phyloP scores from a whole-genome alignment of 495 filamentous ascomycete genomes.

The Penicillium macrosclerotiorum region DNA sequence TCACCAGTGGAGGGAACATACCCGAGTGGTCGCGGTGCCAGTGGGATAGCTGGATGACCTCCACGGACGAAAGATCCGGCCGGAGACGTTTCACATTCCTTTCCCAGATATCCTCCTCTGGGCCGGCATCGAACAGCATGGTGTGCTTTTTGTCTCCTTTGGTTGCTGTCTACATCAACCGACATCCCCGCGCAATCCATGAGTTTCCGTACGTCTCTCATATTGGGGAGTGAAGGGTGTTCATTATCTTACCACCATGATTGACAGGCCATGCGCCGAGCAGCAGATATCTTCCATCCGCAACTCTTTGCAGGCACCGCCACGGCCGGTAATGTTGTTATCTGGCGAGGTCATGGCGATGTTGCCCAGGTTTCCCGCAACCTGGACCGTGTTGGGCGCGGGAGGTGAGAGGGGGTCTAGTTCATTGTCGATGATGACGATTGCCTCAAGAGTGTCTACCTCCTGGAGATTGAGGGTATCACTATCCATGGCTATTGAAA shows the following conservation, averaged over 20 bases:
- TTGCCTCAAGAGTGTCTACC: conserved; percentile 47
- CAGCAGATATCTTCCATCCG: conserved; percentile 59
- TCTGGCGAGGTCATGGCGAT: conserved; percentile 33
- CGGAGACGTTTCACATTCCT: conserved; percentile 51
- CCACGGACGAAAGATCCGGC: conserved; percentile 60
- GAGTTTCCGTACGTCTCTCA: too few species aligned
- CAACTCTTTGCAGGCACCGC: conserved; percentile 45
- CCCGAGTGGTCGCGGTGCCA: conserved; percentile 65
- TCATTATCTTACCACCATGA: conserved; percentile 45
- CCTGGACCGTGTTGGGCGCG: conserved; percentile 47
- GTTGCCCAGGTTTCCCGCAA: conserved; percentile 40
- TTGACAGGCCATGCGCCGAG: conserved; percentile 57
- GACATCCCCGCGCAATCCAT: background rate
- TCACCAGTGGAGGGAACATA: conserved; percentile 10
- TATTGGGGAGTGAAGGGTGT: background rate
- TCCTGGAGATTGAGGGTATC: conserved; percentile 32
- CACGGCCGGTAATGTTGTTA: conserved; percentile 31
- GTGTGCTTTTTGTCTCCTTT: conserved; percentile 49
- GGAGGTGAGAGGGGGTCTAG: conserved; percentile 55
- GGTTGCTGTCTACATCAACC: conserved; percentile 48
- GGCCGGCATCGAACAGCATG: conserved; percentile 61
- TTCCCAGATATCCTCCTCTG: conserved; percentile 56
- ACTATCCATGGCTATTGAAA: background rate
- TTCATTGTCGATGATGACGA: conserved; percentile 56
- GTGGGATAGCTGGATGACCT: conserved; percentile 72